A percentile compares a stretch with the other conserved stretches of the same genome.
Evolutionary conservation across 1,284 basidiomycete genomes (phyloP).

Genomic region (Austroboletus niveus): DNA sequence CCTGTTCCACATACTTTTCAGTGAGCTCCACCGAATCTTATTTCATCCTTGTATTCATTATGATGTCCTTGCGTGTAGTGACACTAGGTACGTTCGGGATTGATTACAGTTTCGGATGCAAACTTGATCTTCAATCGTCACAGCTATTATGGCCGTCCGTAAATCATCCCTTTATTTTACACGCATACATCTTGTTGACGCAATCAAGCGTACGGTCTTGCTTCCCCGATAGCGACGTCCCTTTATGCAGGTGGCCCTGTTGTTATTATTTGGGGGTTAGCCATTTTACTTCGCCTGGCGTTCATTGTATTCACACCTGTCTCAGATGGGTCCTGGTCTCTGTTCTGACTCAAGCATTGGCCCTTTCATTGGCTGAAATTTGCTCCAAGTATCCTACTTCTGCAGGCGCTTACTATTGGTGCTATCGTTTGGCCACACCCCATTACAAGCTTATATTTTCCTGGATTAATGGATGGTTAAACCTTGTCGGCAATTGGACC

Average conservation of each 20-base stretch:
- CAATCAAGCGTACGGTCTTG: slow-evolving; percentile 46
- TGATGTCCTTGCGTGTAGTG: slow-evolving; percentile 35
- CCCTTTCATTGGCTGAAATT: slow-evolving; percentile 53
- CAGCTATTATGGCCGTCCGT: slow-evolving; percentile 58
- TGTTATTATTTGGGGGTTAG: slow-evolving; percentile 53
- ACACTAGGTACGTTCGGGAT: slow-evolving; percentile 38
- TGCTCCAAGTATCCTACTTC: slow-evolving; percentile 57
- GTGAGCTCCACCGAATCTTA: slow-evolving; percentile 32
- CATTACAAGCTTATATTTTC: slow-evolving; percentile 42
- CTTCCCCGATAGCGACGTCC: slow-evolving; percentile 53
- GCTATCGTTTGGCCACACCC: slow-evolving; percentile 47
- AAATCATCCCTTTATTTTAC: slow-evolving; percentile 19
- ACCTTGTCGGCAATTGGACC: slow-evolving; percentile 56
- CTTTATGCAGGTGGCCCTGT: slow-evolving; percentile 51
- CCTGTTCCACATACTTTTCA: slow-evolving; percentile 46
- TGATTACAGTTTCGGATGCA: background rate
- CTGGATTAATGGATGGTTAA: slow-evolving; percentile 60
- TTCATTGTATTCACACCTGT: background rate
- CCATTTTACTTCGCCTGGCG: background rate
- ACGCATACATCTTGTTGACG: slow-evolving; percentile 3
- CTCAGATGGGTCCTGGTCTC: slow-evolving; percentile 50
- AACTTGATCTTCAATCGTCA: background rate
- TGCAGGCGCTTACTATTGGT: slow-evolving; percentile 60
- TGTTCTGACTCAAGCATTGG: slow-evolving; percentile 42
- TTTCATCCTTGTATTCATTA: slow-evolving; percentile 1